phyloP scores from a whole-genome alignment of 768 basidiomycete species.

The Sutorius australiensis region DNA sequence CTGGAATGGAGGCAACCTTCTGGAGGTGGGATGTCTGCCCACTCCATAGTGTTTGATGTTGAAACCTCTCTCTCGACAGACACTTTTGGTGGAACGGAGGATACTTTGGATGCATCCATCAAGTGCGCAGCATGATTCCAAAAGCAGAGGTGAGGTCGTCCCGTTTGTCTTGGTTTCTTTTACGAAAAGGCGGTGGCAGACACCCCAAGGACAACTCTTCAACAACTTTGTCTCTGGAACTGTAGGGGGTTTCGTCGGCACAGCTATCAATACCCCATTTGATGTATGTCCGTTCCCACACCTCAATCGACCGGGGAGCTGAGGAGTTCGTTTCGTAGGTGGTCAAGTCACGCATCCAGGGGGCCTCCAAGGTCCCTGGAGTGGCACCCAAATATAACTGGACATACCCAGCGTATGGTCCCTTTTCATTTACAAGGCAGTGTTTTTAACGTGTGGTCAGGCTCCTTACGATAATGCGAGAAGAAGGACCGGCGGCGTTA shows the following conservation, averaged over 20 bases:
- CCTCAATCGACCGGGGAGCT: neutral
- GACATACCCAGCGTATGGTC: constrained; percentile 77
- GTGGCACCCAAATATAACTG: constrained; percentile 87
- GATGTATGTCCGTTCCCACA: constrained; percentile 36
- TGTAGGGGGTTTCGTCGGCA: constrained; percentile 88
- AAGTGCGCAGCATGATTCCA: constrained; percentile 74
- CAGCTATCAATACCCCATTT: constrained; percentile 85
- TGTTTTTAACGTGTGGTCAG: constrained; percentile 24
- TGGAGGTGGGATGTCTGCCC: constrained; percentile 63
- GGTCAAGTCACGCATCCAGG: constrained; percentile 94
- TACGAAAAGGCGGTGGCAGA: constrained; percentile 36
- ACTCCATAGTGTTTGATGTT: neutral
- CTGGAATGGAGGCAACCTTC: constrained; percentile 96
- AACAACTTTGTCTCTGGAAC: constrained; percentile 94
- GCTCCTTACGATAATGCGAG: constrained; percentile 72
- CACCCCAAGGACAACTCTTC: constrained; percentile 62
- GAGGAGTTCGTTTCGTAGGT: constrained; percentile 48
- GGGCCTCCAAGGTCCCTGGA: constrained; percentile 58
- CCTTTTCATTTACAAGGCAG: neutral
- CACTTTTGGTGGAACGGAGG: constrained; percentile 94
- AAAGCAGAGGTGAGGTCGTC: constrained; percentile 68
- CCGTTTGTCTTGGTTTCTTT: neutral
- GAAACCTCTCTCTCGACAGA: constrained; percentile 33
- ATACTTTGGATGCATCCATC: constrained; percentile 91
- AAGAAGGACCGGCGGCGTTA: constrained; percentile 81